Base-by-base conservation (phyloP, 2,329 filamentous ascomycete genomes). In the Ophiostoma novo-ulmi region DNA sequence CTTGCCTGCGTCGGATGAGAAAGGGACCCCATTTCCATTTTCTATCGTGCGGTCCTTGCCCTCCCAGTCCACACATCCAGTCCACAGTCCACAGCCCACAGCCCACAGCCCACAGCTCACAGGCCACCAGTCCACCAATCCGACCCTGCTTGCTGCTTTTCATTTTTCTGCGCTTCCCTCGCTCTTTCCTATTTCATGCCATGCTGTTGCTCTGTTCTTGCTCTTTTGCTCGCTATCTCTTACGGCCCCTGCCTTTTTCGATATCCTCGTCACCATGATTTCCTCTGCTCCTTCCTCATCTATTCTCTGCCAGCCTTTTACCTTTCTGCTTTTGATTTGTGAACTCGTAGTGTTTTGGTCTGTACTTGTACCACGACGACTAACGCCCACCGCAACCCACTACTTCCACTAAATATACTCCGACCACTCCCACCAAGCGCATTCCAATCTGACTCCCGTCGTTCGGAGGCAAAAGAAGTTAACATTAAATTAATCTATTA, bases 361-460 rank as follows among this genome's bases (percentile, higher is more conserved):
- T 26, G 52, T 58, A 26, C 52, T 58, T 14, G n/a, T 22, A 5
- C 14, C 5, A 22, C 63, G 63, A 31, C 61, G 8, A 63, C 58
- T 35, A 63, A 36, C 58, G 26, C 58, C 44, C 67, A 31, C 68
- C 48, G 22, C 52, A 22, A 22, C 52, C 52, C 58, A 48, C 68
- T 39, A 69, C 55, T 64, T 26, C 36, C 52, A 63, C 68, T 55
- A 63, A 22, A 48, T 48, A 48, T 48, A 58, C 52, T 58, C 22
- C 52, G 13, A 48, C 68, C 68, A 69, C 55, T 64, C 58, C 55
- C 36, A 63, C 68, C 68, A 63, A 14, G 26, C 55, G 68, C 68
- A 52, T 69, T 69, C 58, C 68, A 65, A 69, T 39, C 36, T 65
- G 58, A 69, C 58, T 38, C 58, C 58, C 70, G 70, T 63, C 67